phyloP scores from a whole-genome alignment of 805 yeast genomes.

The Spathaspora girioi region DNA sequence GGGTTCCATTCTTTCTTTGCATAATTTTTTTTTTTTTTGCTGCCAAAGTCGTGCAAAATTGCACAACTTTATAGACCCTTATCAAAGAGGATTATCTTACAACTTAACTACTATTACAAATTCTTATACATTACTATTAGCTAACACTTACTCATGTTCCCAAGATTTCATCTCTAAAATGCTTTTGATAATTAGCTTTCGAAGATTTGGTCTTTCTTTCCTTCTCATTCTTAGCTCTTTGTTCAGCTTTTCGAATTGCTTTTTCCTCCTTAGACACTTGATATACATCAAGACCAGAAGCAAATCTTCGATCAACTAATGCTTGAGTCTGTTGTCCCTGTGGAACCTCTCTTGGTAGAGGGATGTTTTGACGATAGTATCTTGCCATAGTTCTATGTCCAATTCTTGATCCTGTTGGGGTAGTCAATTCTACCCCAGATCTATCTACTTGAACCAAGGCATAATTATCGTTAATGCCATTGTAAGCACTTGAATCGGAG shows the following conservation, averaged over 20 bases:
- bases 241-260: constrained; percentile 20
- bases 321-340: constrained; percentile 76
- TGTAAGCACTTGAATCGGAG: constrained; percentile 10
- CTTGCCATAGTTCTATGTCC: constrained; percentile 80
- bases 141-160: too few relatives aligned
- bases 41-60: too few relatives aligned
- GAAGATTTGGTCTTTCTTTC: constrained; percentile 22
- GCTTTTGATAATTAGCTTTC: constrained; percentile 31
- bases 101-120: too few relatives aligned
- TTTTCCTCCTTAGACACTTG: constrained; percentile 33
- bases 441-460: constrained; percentile 43
- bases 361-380: constrained; percentile 61
- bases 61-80: too few relatives aligned
- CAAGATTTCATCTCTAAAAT: constrained; percentile 35
- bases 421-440: constrained; percentile 60
- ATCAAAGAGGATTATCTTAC: too few relatives aligned
- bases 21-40: too few relatives aligned
- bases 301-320: constrained; percentile 60
- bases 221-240: constrained; percentile 19
- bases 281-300: constrained; percentile 30
- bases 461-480: constrained; percentile 20
- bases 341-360: constrained; percentile 21
- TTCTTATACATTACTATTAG: too few relatives aligned
- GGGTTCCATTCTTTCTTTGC: too few relatives aligned
- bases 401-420: constrained; percentile 74